These are phyloP conservation scores for Echria macrotheca DNA, from an alignment of 495 filamentous ascomycete genomes.

Conservation along the genomic window DNA sequence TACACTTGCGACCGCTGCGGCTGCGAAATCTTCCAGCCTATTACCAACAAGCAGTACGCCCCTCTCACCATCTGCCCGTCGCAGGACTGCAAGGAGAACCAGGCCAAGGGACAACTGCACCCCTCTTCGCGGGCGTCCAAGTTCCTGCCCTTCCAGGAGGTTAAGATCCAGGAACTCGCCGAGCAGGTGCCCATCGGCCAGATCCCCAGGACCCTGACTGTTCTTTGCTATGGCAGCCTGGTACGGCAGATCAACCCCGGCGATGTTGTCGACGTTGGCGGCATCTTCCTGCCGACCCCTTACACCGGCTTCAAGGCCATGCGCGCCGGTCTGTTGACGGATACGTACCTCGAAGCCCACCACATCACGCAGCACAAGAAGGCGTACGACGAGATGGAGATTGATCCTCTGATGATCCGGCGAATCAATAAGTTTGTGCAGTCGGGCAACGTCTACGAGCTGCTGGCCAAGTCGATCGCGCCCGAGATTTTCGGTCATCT, in stretches of 20 bases:
- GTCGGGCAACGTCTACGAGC: constrained; percentile 89
- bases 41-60: constrained; percentile 83
- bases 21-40: constrained; percentile 94
- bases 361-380: constrained; percentile 94
- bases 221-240: constrained; percentile 82
- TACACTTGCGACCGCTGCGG: constrained; percentile 97
- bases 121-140: constrained; percentile 92
- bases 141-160: constrained; percentile 95
- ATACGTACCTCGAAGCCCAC: constrained; percentile 95
- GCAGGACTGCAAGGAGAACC: constrained; percentile 80
- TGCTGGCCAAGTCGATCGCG: constrained; percentile 88
- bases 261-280: constrained; percentile 86
- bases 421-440: constrained; percentile 76
- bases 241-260: constrained; percentile 86
- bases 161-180: constrained; percentile 97
- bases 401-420: constrained; percentile 66
- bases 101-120: constrained; percentile 87
- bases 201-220: constrained; percentile 82
- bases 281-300: constrained; percentile 93
- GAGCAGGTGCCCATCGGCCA: constrained; percentile 98
- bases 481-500: constrained; percentile 95
- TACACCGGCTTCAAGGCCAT: constrained; percentile 98
- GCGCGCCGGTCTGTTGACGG: constrained; percentile 86
- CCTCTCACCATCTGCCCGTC: constrained; percentile 83
- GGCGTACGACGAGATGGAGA: constrained; percentile 78